Base-by-base conservation (phyloP, 768 basidiomycete species). In the Russula abietina region DNA sequence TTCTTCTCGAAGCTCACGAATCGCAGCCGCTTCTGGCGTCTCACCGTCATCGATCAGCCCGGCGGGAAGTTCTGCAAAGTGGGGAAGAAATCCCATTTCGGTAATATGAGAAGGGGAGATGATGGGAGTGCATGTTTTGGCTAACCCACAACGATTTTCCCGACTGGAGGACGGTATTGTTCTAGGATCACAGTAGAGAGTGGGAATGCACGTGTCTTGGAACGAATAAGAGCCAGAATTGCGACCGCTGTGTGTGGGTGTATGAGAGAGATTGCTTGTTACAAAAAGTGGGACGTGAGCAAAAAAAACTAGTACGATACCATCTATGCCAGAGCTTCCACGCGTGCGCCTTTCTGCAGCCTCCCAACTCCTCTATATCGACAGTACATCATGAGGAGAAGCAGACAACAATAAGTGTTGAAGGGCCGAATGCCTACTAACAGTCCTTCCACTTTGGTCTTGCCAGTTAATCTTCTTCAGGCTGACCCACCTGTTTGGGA, bases 1-100 rank as follows among this genome's bases (percentile, higher is more conserved):
- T 73, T 98, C 96, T 75, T 98, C 96, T 69, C 86, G 80, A 16
- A 98, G 81, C 72, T 98, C 96, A 24, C 96, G 83, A 41, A 93
- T 79, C 1, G 94, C 95, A 1, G 93, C 83, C 19, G 81, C 75
- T 73, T 89, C 90, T 0, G 91, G 79, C 0, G 87, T 84, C 77
- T 98, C 96, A 0, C 85, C 84, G 62, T 87, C 85, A 71, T 96
- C 92, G 66, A 98, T 83, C 19, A 98, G 75, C 33, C 95, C 93
- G 38, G 85, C 84, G 16, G 84, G 85, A 38, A 86, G 75, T 67
- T 85, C 85, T 81, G 70, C 59, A 2, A 45, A 45, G n/a, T 45
- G 45, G 22, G 17, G 26, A 17, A 7, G 3, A 30, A 17, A 14
- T 12, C 33, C 22, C 14, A 22, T 45, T 53, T 32, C 43, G 49